Percentiles rank a stretch among this genome's conserved stretches.
Evolutionary conservation across 805 yeast genomes (phyloP).

Genomic region (Wickerhamiella parazyma): DNA sequence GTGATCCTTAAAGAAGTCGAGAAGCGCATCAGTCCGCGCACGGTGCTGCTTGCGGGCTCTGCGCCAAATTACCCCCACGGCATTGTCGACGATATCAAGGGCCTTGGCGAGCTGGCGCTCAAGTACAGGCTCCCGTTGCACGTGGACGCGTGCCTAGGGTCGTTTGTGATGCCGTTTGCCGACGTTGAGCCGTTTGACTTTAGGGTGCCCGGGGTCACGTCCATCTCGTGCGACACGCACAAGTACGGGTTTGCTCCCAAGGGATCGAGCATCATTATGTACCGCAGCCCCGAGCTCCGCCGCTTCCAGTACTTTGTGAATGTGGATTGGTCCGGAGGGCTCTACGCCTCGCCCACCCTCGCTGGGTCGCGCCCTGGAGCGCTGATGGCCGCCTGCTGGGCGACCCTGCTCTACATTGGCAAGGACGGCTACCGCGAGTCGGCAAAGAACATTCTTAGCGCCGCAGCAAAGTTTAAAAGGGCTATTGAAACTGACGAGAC

Average conservation of each 20-base stretch:
- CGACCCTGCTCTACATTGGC: conserved; percentile 73
- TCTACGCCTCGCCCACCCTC: conserved; percentile 90
- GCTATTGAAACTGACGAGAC: conserved; percentile 37
- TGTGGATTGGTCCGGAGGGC: conserved; percentile 85
- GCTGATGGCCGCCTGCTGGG: conserved; percentile 96
- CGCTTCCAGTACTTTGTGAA: conserved; percentile 71
- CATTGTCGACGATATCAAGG: conserved; percentile 76
- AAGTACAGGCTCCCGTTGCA: conserved; percentile 69
- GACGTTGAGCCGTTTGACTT: conserved; percentile 61
- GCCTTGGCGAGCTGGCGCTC: conserved; percentile 51
- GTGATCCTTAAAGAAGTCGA: conserved; percentile 54
- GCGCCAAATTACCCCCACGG: conserved; percentile 98
- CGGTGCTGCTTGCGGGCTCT: conserved; percentile 77
- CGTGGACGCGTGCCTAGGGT: conserved; percentile 92
- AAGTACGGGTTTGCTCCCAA: conserved; percentile 98
- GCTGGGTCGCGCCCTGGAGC: conserved; percentile 99
- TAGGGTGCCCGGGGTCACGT: conserved; percentile 78
- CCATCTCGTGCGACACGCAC: conserved; percentile 98
- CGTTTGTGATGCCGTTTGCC: conserved; percentile 69
- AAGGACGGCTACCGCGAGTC: conserved; percentile 63
- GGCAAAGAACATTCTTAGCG: conserved; percentile 50
- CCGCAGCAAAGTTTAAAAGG: conserved; percentile 45
- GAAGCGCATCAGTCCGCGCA: conserved; percentile 57
- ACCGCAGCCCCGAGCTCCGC: conserved; percentile 53
- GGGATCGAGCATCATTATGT: conserved; percentile 89